Percentiles rank a stretch among this genome's conserved stretches.
Evolutionary conservation across 2,329 filamentous ascomycete genomes (phyloP).

Genomic region (Cytospora piceae): DNA sequence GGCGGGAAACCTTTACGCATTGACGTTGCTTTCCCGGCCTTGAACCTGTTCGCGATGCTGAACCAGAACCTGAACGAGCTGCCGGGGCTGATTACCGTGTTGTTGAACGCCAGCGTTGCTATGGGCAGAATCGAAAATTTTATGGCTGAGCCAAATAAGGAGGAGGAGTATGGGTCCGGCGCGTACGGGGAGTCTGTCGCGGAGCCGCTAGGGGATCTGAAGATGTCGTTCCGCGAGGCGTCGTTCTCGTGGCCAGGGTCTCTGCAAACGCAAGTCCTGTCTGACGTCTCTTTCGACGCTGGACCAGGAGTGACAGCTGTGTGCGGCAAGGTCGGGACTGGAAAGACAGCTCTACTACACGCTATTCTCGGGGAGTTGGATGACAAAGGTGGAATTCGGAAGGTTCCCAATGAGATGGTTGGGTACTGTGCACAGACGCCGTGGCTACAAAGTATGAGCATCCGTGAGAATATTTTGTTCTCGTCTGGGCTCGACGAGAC

Average conservation of each 20-base stretch:
- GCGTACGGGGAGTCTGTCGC: constrained; percentile 29
- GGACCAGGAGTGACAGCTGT: constrained; percentile 57
- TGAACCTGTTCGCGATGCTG: constrained; percentile 79
- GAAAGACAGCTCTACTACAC: constrained; percentile 64
- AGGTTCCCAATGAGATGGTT: constrained; percentile 53
- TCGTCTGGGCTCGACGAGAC: constrained; percentile 56
- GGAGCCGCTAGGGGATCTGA: constrained; percentile 36
- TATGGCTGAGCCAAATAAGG: constrained; percentile 83
- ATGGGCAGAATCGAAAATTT: constrained; percentile 82
- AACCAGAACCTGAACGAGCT: constrained; percentile 74
- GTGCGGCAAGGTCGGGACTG: constrained; percentile 62
- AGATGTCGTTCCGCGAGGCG: constrained; percentile 63
- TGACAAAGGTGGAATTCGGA: constrained; percentile 56
- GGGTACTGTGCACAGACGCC: constrained; percentile 64
- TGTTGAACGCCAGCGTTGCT: constrained; percentile 83
- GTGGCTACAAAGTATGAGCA: constrained; percentile 68
- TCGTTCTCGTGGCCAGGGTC: constrained; percentile 82
- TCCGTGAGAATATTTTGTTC: constrained; percentile 68
- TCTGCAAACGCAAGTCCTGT: constrained; percentile 51
- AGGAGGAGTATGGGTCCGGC: constrained; percentile 47
- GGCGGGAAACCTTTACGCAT: constrained; percentile 71
- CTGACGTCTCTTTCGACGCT: constrained; percentile 51
- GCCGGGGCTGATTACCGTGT: constrained; percentile 72
- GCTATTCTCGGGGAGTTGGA: constrained; percentile 69
- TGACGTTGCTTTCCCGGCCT: constrained; percentile 83